These are phyloP conservation scores for Hygrophila difformis DNA, from an alignment of 257 asterid genomes.

Conservation along the genomic window DNA sequence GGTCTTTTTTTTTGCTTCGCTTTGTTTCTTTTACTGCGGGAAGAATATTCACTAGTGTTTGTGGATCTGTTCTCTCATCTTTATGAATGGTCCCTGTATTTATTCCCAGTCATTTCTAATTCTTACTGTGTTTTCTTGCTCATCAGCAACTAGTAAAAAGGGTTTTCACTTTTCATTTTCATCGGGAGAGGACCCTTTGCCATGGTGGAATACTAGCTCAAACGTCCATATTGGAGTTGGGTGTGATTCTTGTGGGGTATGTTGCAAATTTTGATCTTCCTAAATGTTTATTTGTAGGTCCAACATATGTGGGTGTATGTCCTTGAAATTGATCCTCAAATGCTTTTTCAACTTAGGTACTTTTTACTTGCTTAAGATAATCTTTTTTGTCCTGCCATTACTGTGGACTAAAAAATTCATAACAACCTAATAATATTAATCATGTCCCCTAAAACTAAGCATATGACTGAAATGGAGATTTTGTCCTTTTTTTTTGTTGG, in stretches of 20 bases:
- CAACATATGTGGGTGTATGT: not conserved
- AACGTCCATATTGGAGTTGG: conserved; percentile 37
- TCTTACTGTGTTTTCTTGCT: conserved; percentile 17
- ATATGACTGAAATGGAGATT: too few species aligned
- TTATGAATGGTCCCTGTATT: conserved; percentile 4
- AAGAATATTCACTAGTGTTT: conserved; percentile 2
- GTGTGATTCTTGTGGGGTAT: conserved; percentile 67
- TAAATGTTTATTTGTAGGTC: not conserved
- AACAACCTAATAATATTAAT: too few species aligned
- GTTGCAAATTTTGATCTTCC: conserved; percentile 8
- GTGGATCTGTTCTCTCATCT: conserved; percentile 5
- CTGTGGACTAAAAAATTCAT: too few species aligned
- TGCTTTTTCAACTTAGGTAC: not conserved
- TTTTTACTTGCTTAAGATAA: not conserved
- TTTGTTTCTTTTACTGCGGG: not conserved
- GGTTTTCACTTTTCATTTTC: conserved; percentile 21
- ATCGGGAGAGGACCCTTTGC: conserved; percentile 22
- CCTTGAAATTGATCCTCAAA: not conserved
- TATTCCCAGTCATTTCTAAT: conserved; percentile 5
- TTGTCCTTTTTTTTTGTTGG: too few species aligned
- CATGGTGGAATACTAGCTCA: conserved; percentile 25
- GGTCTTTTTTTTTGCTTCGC: not conserved
- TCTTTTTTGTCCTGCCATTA: too few species aligned
- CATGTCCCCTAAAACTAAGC: too few species aligned
- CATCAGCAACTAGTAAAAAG: conserved; percentile 15